A percentile compares a stretch with the other conserved stretches of the same genome.
Evolutionary conservation across 2,329 filamentous ascomycete species (phyloP).

Genomic region (Xylogone sp.): DNA sequence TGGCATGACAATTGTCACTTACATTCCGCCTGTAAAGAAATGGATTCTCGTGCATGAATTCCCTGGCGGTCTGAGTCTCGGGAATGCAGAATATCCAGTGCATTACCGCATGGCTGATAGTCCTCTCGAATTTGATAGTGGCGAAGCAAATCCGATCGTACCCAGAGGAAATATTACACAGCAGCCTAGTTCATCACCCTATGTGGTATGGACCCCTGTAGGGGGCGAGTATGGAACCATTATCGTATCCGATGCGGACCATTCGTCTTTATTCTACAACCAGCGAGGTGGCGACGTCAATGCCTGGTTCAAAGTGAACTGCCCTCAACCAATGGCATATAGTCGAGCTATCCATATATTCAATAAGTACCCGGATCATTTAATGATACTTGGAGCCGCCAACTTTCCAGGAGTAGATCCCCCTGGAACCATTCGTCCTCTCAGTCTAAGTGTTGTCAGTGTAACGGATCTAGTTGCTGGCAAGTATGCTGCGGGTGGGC

Average conservation of each 20-base stretch:
- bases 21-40: slow-evolving; percentile 42
- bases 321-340: not conserved
- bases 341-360: not conserved
- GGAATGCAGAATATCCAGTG: not conserved
- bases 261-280: not conserved
- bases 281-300: not conserved
- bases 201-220: slow-evolving; percentile 10
- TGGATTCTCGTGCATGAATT: slow-evolving; percentile 63
- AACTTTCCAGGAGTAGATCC: not conserved
- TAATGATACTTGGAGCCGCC: not conserved
- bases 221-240: not conserved
- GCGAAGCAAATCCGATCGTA: not conserved
- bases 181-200: slow-evolving; percentile 1
- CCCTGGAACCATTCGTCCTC: not conserved
- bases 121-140: slow-evolving; percentile 4
- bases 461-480: not conserved
- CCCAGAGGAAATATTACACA: not conserved
- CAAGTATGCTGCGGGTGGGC: not conserved
- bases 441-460: not conserved
- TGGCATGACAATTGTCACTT: slow-evolving; percentile 59
- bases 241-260: not conserved
- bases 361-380: not conserved
- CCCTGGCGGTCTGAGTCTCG: slow-evolving; percentile 2
- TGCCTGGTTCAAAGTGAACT: no score
- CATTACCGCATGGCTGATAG: slow-evolving; percentile 2